Conservation (phyloP, 1,284 basidiomycete species). For the Rhizoctonia solani region DNA sequence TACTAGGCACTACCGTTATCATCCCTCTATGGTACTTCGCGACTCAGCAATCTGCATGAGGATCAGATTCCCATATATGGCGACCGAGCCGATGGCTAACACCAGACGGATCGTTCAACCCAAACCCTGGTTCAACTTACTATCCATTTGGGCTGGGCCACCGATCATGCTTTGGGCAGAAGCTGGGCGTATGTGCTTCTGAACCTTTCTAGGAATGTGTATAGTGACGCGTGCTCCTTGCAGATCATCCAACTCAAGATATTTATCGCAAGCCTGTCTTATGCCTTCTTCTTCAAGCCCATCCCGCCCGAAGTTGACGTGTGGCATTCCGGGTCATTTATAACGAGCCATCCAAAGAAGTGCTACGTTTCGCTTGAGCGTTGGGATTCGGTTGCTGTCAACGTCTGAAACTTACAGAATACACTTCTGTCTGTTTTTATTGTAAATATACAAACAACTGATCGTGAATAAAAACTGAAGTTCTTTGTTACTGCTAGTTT, state of each 20-base stretch:
- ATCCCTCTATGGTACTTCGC: not conserved
- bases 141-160: slow-evolving; percentile 23
- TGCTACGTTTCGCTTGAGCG: slow-evolving; percentile 5
- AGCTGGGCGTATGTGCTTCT: not conserved
- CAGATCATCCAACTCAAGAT: slow-evolving; percentile 12
- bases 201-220: too few species aligned
- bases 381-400: not conserved
- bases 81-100: slow-evolving; percentile 7
- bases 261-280: not conserved
- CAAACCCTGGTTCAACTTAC: not conserved
- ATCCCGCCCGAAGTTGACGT: not conserved
- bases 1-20: slow-evolving; percentile 4
- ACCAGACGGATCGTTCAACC: not conserved
- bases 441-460: too few species aligned
- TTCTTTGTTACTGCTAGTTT: too few species aligned
- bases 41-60: not conserved
- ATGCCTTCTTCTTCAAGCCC: slow-evolving; percentile 5
- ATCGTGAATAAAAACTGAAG: too few species aligned
- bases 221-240: too few species aligned
- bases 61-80: slow-evolving; percentile 1
- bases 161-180: slow-evolving; percentile 5
- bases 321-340: not conserved
- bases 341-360: not conserved
- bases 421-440: too few species aligned
- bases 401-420: too few species aligned